Evolutionary conservation across 129 eudicot genomes (phyloP), one percentile per base, ranked within the genome.

Genomic region (Tagetes erecta): DNA sequence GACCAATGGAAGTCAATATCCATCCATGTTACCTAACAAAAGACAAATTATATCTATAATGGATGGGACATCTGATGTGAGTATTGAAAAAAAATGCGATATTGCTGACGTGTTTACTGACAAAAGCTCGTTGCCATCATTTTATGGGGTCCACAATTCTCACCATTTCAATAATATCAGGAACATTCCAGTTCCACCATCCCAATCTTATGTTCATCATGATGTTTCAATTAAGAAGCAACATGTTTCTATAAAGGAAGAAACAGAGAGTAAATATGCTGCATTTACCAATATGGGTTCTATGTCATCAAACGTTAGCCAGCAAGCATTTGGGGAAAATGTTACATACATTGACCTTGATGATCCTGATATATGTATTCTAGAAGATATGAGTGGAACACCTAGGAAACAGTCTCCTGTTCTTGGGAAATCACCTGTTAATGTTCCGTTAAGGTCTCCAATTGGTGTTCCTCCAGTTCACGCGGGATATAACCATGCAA

Each of bases 381-480:
- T 90, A 71, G 98, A 94, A 83, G 85, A 93, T 76, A 70, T 83
- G 78, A 90, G 93, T 88, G 87, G 47, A 41, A 78, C 85, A 55
- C 86, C 78, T 6, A 68, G 49, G 6, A 83, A 74, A 52, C 79
- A 31, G 8, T 64, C 47, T 50, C 67, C 81, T 58, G 56, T 70
- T 31, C 81, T 64, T 80, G 81, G 55, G 51, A 84, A 84, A 76
- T 56, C 82, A 33, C 80, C 69, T 78, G 78, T 83, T 33, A 62
- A 51, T 64, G 71, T 80, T 59, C 57, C 82, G 47, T 84, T 80
- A 49, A 68, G 72, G 77, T 47, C 85, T 47, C 42, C 81, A 12
- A 1, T 70, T 38, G 72, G 80, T 20, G 70, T 55, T 35, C 70
- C 89, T 45, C 75, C 76, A 7, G 74, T 45, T 76, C 88, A 81